Evolutionary conservation across 192 early-diverging fungal genomes (phyloP), one percentile per base, ranked within the genome.

Genomic region (Powellomyces hirtus): DNA sequence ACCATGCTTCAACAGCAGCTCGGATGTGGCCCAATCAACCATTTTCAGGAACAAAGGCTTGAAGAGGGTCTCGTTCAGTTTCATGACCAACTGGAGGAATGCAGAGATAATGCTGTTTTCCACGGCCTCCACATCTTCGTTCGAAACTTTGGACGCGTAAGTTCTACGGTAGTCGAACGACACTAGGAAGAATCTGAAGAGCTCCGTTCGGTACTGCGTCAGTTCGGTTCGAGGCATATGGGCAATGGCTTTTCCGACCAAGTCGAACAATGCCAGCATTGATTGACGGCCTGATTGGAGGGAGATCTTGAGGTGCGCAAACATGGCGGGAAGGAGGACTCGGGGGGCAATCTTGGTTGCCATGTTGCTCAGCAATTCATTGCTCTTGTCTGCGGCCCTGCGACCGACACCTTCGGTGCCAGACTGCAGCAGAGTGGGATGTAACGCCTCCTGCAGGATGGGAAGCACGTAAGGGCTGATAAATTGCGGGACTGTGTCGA

Each of bases 21-120:
- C 63, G 2, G 71, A 66, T 24, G 74, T 78, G 30, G 87, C 86
- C 93, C 93, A 95, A 34, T 89, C 88, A 31, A 93, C 79, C 42
- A 92, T 74, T 72, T 92, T 91, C 59, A 94, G 77, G 86, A 92
- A 97, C 73, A 97, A 58, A 8, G 95, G 95, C 68, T 91, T 92
- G 91, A 99, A 99, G 42, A 92, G 76, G 16, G 88, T 90, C 72
- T 97, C 97, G 77, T 94, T 99, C 67, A 98, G 79, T 73, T 92
- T 94, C 84, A 96, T 84, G 0, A 93, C 87, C 45, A 96, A 67
- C 56, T 89, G 82, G 79, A 93, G 77, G 67, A 97, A 93, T 4
- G 92, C 85, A 14, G 81, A 77, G 24, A 96, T 84, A 34, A 89
- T 77, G 0, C 83, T 74, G 30, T 84, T 76, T 75, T 96, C 95